Conservation (phyloP, 257 asterid species). For the Jasminum sambac region DNA sequence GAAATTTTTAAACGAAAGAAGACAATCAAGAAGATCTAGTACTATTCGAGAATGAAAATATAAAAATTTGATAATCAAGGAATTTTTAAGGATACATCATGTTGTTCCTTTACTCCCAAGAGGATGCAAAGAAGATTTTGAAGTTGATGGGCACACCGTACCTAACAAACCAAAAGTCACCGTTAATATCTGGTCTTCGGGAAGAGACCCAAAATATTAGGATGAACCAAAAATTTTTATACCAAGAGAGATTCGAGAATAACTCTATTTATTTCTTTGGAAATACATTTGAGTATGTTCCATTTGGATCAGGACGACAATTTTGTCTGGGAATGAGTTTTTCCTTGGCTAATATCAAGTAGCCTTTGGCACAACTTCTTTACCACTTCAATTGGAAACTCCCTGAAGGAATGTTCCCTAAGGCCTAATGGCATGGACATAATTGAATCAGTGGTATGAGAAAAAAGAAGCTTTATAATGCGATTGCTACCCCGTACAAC, state of each 20-base stretch:
- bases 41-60: slow-evolving; percentile 21
- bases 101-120: slow-evolving; percentile 21
- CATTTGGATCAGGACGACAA: slow-evolving; percentile 31
- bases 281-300: slow-evolving; percentile 17
- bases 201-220: slow-evolving; percentile 29
- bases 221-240: slow-evolving; percentile 21
- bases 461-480: no score
- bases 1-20: background rate
- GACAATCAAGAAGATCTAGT: slow-evolving; percentile 9
- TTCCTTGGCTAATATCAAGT: slow-evolving; percentile 16
- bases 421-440: background rate
- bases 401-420: background rate
- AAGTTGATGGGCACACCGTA: slow-evolving; percentile 17
- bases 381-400: slow-evolving; percentile 27
- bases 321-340: slow-evolving; percentile 25
- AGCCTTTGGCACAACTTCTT: slow-evolving; percentile 21
- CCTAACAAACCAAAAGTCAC: slow-evolving; percentile 21
- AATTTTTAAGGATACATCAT: no score
- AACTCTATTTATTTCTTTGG: slow-evolving; percentile 19
- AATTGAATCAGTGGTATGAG: no score
- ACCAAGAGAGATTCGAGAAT: slow-evolving; percentile 28
- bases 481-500: no score
- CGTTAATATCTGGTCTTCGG: slow-evolving; percentile 26
- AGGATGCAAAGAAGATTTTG: slow-evolving; percentile 18
- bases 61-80: slow-evolving; percentile 18